Base-by-base conservation (phyloP, 257 asterid species). In the Salvia miltiorrhiza region DNA sequence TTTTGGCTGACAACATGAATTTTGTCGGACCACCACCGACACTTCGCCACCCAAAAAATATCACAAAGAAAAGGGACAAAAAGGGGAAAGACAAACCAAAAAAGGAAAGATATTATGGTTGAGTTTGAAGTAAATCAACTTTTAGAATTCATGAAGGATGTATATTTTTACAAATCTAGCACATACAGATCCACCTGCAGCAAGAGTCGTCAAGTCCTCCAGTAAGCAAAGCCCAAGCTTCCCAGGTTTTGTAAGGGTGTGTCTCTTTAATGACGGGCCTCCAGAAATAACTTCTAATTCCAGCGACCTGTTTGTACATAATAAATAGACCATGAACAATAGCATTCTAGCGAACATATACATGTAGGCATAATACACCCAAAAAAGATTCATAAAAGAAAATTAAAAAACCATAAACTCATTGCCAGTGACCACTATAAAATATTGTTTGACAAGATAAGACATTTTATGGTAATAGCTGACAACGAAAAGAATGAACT, bases 111-210 rank as follows among this genome's bases (percentile, higher is more conserved):
- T 26, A 40, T 48, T 47, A 58, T 44, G 70, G 69, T n/a, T 49
- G 53, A 35, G 53, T 45, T 32, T 53, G 73, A 69, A 39, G 49
- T 37, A 55, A 53, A 52, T 69, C 55, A 58, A 56, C 23, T 44
- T 20, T 70, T 53, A 37, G 17, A 63, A 60, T 60, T 56, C 48
- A 68, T 20, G 24, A 65, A 55, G 47, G 79, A 64, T 54, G 70
- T 70, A 55, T 62, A 76, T 45, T 69, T 68, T 80, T 82, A 61
- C 73, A 72, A 67, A 78, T 74, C 79, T 68, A 77, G 88, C 93
- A 93, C 99, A 86, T 93, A 93, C 99, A 83, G 97, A 91, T 90
- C 99, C 99, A 91, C 96, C 96, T 88, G 99, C 99, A 81, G 99
- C 99, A 84, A 93, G 96, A 87, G 96, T 89, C 65, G 96, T 84